phyloP scores from a whole-genome alignment of 129 eudicot genomes.

The Ambrosia artemisiifolia region DNA sequence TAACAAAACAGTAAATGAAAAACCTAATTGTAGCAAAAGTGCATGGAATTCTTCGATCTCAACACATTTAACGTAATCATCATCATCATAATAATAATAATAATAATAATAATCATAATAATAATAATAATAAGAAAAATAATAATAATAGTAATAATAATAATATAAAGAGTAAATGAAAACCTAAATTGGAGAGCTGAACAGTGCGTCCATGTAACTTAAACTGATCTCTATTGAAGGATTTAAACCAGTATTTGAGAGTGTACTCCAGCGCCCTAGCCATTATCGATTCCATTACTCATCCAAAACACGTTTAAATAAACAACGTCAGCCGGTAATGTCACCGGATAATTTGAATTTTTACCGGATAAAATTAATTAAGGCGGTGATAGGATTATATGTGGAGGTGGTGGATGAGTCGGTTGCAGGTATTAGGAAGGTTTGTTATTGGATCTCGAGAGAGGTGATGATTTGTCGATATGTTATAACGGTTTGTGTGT shows the following conservation, averaged over 20 bases:
- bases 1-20: too few species aligned
- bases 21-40: too few species aligned
- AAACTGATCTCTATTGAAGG: conserved; percentile 89
- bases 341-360: neutral
- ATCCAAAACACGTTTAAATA: neutral
- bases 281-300: conserved; percentile 76
- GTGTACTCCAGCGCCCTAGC: conserved; percentile 89
- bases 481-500: neutral
- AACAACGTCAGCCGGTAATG: neutral
- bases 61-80: too few species aligned
- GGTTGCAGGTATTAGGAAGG: conserved; percentile 6
- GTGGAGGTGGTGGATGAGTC: conserved; percentile 24
- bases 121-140: too few species aligned
- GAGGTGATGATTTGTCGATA: conserved; percentile 30
- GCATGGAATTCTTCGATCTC: too few species aligned
- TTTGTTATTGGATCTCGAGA: conserved; percentile 18
- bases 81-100: too few species aligned
- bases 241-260: conserved; percentile 87
- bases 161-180: neutral
- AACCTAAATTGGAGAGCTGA: conserved; percentile 85
- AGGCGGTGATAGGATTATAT: conserved; percentile 17
- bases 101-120: too few species aligned
- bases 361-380: conserved; percentile 3
- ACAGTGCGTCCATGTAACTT: conserved; percentile 82
- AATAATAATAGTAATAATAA: neutral